Percentiles rank a stretch among this genome's conserved stretches.
phyloP scores from a whole-genome alignment of 2,329 filamentous ascomycete genomes.

The Xylaria sp. region DNA sequence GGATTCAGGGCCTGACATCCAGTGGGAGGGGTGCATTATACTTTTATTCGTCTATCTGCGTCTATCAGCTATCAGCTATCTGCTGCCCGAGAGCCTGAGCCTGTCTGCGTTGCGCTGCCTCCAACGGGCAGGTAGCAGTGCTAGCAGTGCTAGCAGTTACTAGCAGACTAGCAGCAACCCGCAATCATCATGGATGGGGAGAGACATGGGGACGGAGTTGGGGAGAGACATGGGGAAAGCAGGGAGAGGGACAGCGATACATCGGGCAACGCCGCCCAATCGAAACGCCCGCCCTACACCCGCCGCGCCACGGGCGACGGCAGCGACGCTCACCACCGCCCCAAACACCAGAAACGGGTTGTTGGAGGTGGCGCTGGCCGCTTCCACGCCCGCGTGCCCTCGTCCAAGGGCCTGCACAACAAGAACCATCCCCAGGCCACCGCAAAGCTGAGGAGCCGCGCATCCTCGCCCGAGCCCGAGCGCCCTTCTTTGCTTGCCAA shows the following conservation, averaged over 20 bases:
- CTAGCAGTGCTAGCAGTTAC: too few relatives aligned
- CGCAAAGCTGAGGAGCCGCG: constrained; percentile 56
- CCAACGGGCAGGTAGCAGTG: constrained; percentile 4
- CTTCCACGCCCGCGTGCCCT: constrained; percentile 62
- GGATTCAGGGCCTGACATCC: constrained; percentile 1
- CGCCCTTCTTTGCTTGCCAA: constrained; percentile 48
- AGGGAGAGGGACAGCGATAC: constrained; percentile 51
- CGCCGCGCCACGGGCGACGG: constrained; percentile 45
- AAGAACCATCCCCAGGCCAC: constrained; percentile 47
- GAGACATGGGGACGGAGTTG: constrained; percentile 20
- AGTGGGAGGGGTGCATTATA: constrained; percentile 23
- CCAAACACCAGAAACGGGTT: constrained; percentile 55
- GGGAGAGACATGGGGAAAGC: constrained; percentile 28
- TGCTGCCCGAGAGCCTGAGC: background rate
- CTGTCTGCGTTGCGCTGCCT: background rate
- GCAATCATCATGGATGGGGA: constrained; percentile 17
- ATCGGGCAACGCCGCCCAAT: constrained; percentile 62
- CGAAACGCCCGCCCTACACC: constrained; percentile 59
- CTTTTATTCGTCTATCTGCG: constrained; percentile 10
- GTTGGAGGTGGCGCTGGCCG: constrained; percentile 57
- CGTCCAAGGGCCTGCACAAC: constrained; percentile 62
- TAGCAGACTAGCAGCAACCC: too few relatives aligned
- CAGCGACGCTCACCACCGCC: constrained; percentile 51
- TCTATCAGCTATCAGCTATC: background rate
- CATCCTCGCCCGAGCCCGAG: constrained; percentile 57